phyloP scores from a whole-genome alignment of 768 basidiomycete genomes.

The Suillus cothurnatus region DNA sequence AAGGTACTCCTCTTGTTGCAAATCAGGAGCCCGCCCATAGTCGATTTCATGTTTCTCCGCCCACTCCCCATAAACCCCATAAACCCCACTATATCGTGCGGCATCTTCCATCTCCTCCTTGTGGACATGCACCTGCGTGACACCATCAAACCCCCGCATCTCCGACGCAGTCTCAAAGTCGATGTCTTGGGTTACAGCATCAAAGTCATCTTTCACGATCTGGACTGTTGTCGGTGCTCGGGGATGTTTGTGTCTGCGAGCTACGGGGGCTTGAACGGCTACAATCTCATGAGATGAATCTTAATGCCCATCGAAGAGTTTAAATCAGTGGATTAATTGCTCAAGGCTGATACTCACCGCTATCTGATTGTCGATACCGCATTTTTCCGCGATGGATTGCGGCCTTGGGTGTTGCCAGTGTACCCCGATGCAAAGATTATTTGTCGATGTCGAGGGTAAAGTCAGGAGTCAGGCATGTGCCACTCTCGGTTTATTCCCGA shows the following conservation, averaged over 20 bases:
- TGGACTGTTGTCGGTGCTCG: constrained; percentile 36
- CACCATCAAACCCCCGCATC: constrained; percentile 22
- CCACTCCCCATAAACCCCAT: constrained; percentile 37
- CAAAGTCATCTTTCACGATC: constrained; percentile 32
- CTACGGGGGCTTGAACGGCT: constrained; percentile 17
- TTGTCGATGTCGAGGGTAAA: constrained; percentile 4
- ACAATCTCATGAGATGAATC: constrained; percentile 37
- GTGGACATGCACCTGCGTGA: constrained; percentile 25
- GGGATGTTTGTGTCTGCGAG: constrained; percentile 21
- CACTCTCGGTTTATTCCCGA: constrained; percentile 6
- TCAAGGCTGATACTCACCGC: not conserved
- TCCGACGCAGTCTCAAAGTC: constrained; percentile 30
- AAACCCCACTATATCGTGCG: constrained; percentile 29
- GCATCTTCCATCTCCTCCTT: constrained; percentile 9
- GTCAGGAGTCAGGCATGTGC: constrained; percentile 1
- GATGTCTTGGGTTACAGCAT: constrained; percentile 29
- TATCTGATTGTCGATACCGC: constrained; percentile 3
- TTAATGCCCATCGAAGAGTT: constrained; percentile 21
- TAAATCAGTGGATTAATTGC: not conserved
- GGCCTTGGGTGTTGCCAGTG: not conserved
- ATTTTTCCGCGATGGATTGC: not conserved
- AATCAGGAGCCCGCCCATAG: constrained; percentile 25
- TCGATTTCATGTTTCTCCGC: constrained; percentile 31
- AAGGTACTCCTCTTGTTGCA: constrained; percentile 17
- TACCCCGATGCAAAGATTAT: not conserved